Base-by-base conservation (phyloP, 495 filamentous ascomycete species). In the Lentithecium fluviatile region DNA sequence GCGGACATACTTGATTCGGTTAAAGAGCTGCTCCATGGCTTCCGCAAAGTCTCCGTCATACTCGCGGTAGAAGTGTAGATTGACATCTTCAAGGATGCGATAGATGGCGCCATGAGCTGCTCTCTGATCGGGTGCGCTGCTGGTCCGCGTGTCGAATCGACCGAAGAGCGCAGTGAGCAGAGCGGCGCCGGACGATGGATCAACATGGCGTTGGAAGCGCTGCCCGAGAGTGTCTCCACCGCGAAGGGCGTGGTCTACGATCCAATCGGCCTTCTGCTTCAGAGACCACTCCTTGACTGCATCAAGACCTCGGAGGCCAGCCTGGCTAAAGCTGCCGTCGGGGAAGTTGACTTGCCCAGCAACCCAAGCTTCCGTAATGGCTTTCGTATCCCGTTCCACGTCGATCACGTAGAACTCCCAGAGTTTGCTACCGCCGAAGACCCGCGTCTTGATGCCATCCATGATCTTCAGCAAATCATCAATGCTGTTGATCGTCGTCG, bases 321-420 rank as follows among this genome's bases (percentile, higher is more conserved):
- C 74, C 42, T 68, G 72, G 21, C 69, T 71, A 70, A 78, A 66
- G 58, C 78, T 73, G 56, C 67, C 69, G 15, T 79, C 64, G 29
- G 80, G 77, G 56, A 79, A 76, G 6, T 57, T 76, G 21, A 76
- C 72, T 15, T 85, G 71, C 26, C 81, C 84, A 6, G 70, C 71
- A n/a, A 73, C 77, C 90, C 92, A 99, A 4, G 83, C 78, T 55
- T 87, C 78, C 5, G 94, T 68, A 34, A 86, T 82, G 2, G 81
- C 81, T 52, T 87, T 80, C 17, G 84, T 78, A 68, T 91, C 81
- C n/a, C 81, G 73, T 40, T 91, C 83, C 1, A 94, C 85, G 69
- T 97, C 82, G 47, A 95, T 71, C 10, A 87, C 85, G 68, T 96
- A 97, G 74, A 86, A 99, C 69, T 99, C 88, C 95, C 95, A 99